Evolutionary conservation across 108 stramenopile species (phyloP).

Genomic region (Cyclotella atomus): DNA sequence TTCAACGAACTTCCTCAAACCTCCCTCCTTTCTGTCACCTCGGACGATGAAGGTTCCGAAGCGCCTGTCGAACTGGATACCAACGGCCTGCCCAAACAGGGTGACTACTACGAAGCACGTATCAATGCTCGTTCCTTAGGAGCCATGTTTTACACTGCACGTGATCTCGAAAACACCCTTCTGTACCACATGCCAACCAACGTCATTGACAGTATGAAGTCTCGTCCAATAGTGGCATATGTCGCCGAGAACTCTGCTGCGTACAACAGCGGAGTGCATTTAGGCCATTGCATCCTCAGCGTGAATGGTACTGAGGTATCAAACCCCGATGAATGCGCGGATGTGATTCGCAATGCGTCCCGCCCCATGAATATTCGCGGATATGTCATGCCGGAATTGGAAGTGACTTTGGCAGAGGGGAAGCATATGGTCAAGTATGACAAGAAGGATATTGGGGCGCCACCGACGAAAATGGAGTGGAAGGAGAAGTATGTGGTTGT

Average conservation of each 20-base stretch:
- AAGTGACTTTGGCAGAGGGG: constrained; percentile 32
- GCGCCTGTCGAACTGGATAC: constrained; percentile 22
- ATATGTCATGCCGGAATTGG: constrained; percentile 28
- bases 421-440: constrained; percentile 53
- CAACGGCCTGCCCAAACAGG: constrained; percentile 27
- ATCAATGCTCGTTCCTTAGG: constrained; percentile 25
- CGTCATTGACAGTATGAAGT: constrained; percentile 14
- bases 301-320: constrained; percentile 27
- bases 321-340: constrained; percentile 22
- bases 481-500: constrained; percentile 54
- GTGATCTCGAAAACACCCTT: constrained; percentile 24
- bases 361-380: constrained; percentile 41
- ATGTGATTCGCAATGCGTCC: neutral
- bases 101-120: constrained; percentile 39
- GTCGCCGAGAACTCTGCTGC: constrained; percentile 32
- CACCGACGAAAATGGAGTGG: constrained; percentile 28
- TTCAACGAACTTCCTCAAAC: neutral
- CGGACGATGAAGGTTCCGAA: neutral
- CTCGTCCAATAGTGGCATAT: constrained; percentile 45
- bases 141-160: constrained; percentile 33
- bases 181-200: constrained; percentile 10
- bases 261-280: constrained; percentile 22
- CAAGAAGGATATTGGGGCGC: constrained; percentile 11
- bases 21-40: neutral
- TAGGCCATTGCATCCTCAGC: constrained; percentile 32